Evolutionary conservation across 2,329 filamentous ascomycete species (phyloP).

Genomic region (Fusarium redolens): DNA sequence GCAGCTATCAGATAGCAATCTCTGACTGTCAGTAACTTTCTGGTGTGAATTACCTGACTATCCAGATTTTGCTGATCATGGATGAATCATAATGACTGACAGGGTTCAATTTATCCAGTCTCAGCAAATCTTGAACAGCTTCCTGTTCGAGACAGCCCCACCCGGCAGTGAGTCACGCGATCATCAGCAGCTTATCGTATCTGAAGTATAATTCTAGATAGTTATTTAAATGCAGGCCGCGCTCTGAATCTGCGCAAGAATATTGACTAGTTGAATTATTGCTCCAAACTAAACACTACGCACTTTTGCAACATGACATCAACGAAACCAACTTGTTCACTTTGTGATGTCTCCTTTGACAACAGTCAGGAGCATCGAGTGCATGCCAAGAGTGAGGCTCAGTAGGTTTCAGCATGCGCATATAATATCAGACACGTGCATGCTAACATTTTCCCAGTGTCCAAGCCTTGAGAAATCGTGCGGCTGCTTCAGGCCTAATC

Average conservation of each 20-base stretch:
- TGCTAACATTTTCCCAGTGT: neutral
- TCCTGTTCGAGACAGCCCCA: slow-evolving; percentile 7
- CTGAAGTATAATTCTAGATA: neutral
- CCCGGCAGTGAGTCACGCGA: slow-evolving; percentile 11
- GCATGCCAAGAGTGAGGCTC: slow-evolving; percentile 17
- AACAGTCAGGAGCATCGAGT: slow-evolving; percentile 10
- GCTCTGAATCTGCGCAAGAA: neutral
- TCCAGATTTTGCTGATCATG: neutral
- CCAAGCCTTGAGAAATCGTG: neutral
- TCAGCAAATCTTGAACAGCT: neutral
- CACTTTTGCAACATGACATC: neutral
- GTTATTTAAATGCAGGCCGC: neutral
- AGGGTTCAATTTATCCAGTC: neutral
- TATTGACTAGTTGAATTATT: neutral
- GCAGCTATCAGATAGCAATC: fast-evolving
- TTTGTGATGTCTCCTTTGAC: slow-evolving; percentile 10
- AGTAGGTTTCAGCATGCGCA: neutral
- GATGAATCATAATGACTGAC: neutral
- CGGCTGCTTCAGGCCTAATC: neutral
- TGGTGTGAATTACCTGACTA: neutral
- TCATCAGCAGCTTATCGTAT: neutral
- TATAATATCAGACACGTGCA: fast-evolving
- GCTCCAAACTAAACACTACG: neutral
- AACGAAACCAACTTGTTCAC: neutral
- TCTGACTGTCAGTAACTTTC: slow-evolving; percentile 14